Conservation (phyloP, 202 grass and related monocot species). For the Alloteropsis angusta region DNA sequence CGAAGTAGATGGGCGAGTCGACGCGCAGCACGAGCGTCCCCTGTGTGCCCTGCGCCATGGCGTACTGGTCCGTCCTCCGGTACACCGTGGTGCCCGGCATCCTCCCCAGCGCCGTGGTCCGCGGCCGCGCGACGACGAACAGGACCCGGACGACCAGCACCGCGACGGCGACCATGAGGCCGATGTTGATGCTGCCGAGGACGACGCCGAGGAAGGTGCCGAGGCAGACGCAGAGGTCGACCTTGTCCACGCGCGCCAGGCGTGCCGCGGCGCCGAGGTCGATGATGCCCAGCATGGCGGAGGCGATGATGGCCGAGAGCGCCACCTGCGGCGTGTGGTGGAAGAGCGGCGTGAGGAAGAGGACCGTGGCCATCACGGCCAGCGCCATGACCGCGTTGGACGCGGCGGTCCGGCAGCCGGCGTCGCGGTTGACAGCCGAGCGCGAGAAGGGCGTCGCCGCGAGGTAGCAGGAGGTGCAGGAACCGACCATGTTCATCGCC, state of each 20-base stretch:
- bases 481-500: conserved; percentile 49
- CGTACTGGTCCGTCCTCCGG: conserved; percentile 56
- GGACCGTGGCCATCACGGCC: conserved; percentile 48
- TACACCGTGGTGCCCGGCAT: conserved; percentile 46
- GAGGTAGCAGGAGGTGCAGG: conserved; percentile 65
- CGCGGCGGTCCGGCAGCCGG: conserved; percentile 56
- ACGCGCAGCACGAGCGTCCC: conserved; percentile 46
- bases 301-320: conserved; percentile 62
- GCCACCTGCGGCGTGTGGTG: conserved; percentile 49
- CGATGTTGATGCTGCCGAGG: conserved; percentile 42
- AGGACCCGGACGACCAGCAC: conserved; percentile 52
- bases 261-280: conserved; percentile 27
- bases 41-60: conserved; percentile 24
- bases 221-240: conserved; percentile 53
- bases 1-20: conserved; percentile 57
- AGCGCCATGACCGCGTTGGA: conserved; percentile 62
- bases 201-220: conserved; percentile 58
- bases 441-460: conserved; percentile 49
- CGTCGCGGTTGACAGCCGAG: conserved; percentile 57
- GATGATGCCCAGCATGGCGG: conserved; percentile 53
- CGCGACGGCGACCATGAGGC: conserved; percentile 44
- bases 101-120: conserved; percentile 56
- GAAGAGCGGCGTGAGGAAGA: conserved; percentile 70
- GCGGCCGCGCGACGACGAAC: conserved; percentile 45
- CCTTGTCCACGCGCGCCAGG: conserved; percentile 51